Conservation (phyloP, 306 rosid genomes). For the Cucumis cinereus region DNA sequence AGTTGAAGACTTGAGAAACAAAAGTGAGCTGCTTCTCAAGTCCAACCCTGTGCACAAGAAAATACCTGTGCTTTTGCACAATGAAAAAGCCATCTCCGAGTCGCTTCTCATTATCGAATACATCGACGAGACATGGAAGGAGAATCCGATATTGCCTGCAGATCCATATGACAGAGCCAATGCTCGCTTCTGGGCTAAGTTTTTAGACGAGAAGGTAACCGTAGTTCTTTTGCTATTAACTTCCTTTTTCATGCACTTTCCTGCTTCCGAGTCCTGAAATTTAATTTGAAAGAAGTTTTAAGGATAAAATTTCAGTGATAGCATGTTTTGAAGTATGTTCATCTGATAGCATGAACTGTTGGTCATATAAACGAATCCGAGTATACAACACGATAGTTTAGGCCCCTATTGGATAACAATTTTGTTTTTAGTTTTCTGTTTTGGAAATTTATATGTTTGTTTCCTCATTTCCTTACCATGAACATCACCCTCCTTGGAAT, state of each 20-base stretch:
- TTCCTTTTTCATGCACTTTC: not conserved
- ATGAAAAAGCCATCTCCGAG: constrained; percentile 27
- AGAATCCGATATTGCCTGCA: constrained; percentile 16
- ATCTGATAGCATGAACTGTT: not conserved
- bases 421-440: not conserved
- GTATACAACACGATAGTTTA: not conserved
- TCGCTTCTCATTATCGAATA: constrained; percentile 46
- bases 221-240: not conserved
- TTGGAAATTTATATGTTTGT: not conserved
- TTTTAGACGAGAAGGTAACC: constrained; percentile 20
- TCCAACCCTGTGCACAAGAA: constrained; percentile 46
- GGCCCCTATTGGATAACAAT: not conserved
- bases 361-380: not conserved
- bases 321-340: not conserved
- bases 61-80: constrained; percentile 43
- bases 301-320: not conserved
- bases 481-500: no score
- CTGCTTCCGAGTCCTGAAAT: not conserved
- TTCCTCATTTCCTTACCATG: no score
- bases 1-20: constrained; percentile 30
- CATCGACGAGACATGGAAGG: constrained; percentile 40
- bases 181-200: constrained; percentile 10
- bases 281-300: not conserved
- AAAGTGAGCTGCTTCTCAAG: constrained; percentile 34
- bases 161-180: constrained; percentile 8